Percentiles rank a stretch among this genome's conserved stretches.
Evolutionary conservation across 371 early-diverging fungal species (phyloP).

Genomic region (Phascolomyces articulosus): DNA sequence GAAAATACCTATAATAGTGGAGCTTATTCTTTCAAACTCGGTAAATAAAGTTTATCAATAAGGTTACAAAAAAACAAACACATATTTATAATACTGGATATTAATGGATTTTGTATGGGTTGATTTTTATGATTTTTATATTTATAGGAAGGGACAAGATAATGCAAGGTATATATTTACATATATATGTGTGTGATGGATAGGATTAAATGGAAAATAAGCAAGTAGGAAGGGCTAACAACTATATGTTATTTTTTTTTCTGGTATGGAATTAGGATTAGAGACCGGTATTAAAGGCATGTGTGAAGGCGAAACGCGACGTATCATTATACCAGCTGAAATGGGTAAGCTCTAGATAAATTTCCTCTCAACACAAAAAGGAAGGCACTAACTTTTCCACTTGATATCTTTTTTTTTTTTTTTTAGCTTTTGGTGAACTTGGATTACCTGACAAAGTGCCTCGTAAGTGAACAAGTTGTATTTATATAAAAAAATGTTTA

Average conservation of each 20-base stretch:
- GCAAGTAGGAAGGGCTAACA: too few species aligned
- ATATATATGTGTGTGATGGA: background rate
- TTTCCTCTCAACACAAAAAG: background rate
- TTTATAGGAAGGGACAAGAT: constrained; percentile 32
- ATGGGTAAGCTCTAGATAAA: constrained; percentile 34
- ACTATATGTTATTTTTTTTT: too few species aligned
- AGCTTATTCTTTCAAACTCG: constrained; percentile 26
- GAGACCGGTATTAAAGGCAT: constrained; percentile 74
- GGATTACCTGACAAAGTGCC: constrained; percentile 40
- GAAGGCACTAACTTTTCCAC: background rate
- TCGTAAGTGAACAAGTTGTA: constrained; percentile 19
- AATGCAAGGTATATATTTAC: constrained; percentile 38
- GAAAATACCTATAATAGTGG: constrained; percentile 30
- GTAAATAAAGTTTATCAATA: constrained; percentile 10
- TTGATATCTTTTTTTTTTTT: background rate
- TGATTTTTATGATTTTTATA: background rate
- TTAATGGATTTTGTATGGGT: too few species aligned
- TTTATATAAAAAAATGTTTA: background rate
- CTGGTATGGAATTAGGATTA: constrained; percentile 41
- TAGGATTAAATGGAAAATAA: background rate
- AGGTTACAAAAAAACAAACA: too few species aligned
- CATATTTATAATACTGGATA: too few species aligned
- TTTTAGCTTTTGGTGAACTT: constrained; percentile 31
- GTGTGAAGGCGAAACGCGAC: constrained; percentile 71
- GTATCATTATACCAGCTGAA: constrained; percentile 63